Percentiles rank a stretch among this genome's conserved stretches.
These are phyloP conservation scores for Colletotrichum noveboracense DNA, from an alignment of 2,329 filamentous ascomycete genomes.

Conservation along the genomic window DNA sequence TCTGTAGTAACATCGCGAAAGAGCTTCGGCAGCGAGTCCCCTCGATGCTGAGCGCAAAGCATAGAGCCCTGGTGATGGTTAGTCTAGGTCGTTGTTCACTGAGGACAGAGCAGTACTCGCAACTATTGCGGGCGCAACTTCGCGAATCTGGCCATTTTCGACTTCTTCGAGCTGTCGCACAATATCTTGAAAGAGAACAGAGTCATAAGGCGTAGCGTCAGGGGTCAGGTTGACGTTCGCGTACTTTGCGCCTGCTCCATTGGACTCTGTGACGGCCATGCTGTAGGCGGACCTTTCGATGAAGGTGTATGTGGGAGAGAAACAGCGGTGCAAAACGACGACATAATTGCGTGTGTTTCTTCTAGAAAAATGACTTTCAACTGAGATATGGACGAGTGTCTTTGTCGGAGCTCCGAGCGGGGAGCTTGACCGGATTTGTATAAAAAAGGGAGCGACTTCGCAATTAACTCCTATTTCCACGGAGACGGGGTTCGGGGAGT, in stretches of 20 bases:
- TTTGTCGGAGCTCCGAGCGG: background rate
- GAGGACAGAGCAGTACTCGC: background rate
- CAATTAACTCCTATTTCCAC: background rate
- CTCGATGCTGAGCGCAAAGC: background rate
- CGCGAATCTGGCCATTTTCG: background rate
- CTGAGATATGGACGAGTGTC: background rate
- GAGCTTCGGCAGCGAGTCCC: background rate
- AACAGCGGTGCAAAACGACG: background rate
- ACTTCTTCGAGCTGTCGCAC: background rate
- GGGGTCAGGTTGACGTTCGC: background rate
- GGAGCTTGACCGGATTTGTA: background rate
- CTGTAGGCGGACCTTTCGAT: background rate
- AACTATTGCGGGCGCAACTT: background rate
- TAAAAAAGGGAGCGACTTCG: background rate
- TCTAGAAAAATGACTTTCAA: background rate
- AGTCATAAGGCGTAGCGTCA: background rate
- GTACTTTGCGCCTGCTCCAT: background rate
- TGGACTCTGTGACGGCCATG: background rate
- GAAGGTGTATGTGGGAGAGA: background rate
- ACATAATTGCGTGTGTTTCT: background rate
- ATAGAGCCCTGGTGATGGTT: background rate
- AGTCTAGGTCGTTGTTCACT: too few species aligned
- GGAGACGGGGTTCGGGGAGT: background rate
- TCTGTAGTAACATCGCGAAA: background rate
- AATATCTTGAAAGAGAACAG: background rate